Evolutionary conservation across 345 rosid species (phyloP), one percentile per base, ranked within the genome.

Genomic region (Citrus medica): DNA sequence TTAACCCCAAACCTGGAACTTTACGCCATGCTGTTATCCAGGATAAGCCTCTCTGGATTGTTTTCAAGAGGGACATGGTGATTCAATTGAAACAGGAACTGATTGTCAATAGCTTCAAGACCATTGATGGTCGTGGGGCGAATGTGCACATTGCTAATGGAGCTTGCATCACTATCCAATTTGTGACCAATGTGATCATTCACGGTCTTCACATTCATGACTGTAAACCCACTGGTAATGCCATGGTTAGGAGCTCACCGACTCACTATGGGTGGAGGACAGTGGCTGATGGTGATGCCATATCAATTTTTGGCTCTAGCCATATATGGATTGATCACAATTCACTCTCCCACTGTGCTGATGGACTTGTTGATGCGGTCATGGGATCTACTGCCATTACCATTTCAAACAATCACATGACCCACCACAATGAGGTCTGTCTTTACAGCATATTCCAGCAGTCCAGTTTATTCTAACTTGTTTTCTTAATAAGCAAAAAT

Each of bases 361-460:
- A 94, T 85, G 98, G 98, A 56, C 97, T 94, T 58, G 92, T 94
- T 79, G 98, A 94, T 83, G 98, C 98, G 75, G 88, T 94, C 83
- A 91, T 92, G 97, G 98, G 97, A 48, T 94, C 98, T 38, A 94
- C 97, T 40, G 93, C 97, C 68, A 90, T 94, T 62, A 94, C 98
- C 40, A 83, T 94, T 76, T 89, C 98, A 70, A 94, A 94, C 84
- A 94, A 94, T 83, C 93, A 94, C 85, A 46, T 94, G 22, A 87
- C 97, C 64, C 94, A 94, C 89, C 98, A 94, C 87, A 94, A 94
- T 67, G 98, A 94, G 97, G 98, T 92, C 32, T 5, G 79, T 78
- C 58, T 48, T 67, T 42, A 25, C 79, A 28, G 76, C 42, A 48
- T 24, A 6, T 28, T 78, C 32, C 19, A 30, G 13, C n/a, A 19